phyloP scores from a whole-genome alignment of 352 stramenopile species.

The Globisporangium spiculum region DNA sequence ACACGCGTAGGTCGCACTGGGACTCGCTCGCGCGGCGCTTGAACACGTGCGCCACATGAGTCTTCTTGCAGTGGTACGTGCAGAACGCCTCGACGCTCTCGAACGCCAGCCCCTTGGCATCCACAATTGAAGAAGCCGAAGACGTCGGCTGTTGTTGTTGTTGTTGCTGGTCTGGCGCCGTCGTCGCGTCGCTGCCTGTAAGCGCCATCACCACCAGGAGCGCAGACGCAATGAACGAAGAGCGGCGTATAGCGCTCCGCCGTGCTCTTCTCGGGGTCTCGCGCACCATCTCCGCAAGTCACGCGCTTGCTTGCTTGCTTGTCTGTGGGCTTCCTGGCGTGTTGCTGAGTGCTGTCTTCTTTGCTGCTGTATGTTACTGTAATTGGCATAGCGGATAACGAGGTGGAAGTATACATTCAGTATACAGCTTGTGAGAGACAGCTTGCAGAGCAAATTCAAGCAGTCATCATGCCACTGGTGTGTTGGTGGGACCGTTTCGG shows the following conservation, averaged over 20 bases:
- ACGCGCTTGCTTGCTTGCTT: neutral
- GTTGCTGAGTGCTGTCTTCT: neutral
- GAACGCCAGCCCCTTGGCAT: slow-evolving; percentile 48
- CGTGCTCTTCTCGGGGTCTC: neutral
- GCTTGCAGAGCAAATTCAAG: neutral
- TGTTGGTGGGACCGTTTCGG: neutral
- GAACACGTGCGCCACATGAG: slow-evolving; percentile 19
- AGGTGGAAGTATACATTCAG: neutral
- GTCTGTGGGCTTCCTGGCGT: neutral
- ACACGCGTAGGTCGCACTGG: slow-evolving; percentile 14
- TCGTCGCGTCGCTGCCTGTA: neutral
- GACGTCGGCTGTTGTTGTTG: neutral
- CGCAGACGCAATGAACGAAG: neutral
- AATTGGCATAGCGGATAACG: neutral
- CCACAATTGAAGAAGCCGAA: slow-evolving; percentile 19
- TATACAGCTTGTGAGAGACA: neutral
- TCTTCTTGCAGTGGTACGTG: slow-evolving; percentile 49
- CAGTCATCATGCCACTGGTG: no score
- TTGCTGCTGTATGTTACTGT: neutral
- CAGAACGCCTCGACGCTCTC: slow-evolving; percentile 43
- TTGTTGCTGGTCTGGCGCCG: neutral
- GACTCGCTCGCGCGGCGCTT: slow-evolving; percentile 14
- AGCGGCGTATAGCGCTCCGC: neutral
- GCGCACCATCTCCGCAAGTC: slow-evolving; percentile 1
- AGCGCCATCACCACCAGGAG: neutral